Evolutionary conservation across 768 basidiomycete genomes (phyloP).

Genomic region (Boletus bicolor): DNA sequence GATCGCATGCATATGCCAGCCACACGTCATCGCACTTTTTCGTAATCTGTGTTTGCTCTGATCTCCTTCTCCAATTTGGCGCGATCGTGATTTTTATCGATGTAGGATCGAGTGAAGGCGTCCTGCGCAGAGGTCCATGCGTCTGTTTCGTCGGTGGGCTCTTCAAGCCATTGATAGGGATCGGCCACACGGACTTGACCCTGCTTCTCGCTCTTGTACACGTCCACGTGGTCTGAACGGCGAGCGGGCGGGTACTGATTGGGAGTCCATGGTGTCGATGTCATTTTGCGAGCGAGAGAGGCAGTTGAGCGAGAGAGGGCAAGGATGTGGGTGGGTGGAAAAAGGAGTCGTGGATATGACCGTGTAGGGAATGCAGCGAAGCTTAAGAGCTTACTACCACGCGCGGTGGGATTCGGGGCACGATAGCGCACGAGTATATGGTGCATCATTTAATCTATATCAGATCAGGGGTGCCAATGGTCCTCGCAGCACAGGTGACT

Average conservation of each 20-base stretch:
- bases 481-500: conserved; percentile 20
- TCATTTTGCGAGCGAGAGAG: conserved; percentile 28
- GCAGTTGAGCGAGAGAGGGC: not conserved
- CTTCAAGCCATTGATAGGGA: conserved; percentile 76
- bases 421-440: conserved; percentile 12
- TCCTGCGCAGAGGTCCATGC: conserved; percentile 63
- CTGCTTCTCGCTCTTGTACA: conserved; percentile 61
- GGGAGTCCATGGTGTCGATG: conserved; percentile 49
- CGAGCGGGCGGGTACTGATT: conserved; percentile 62
- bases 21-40: conserved; percentile 35
- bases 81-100: conserved; percentile 63
- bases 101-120: conserved; percentile 51
- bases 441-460: conserved; percentile 25
- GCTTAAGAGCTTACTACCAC: conserved; percentile 22
- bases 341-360: conserved; percentile 2
- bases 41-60: conserved; percentile 50
- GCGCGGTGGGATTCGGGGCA: conserved; percentile 18
- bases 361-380: conserved; percentile 11
- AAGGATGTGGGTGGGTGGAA: conserved; percentile 1
- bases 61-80: conserved; percentile 58
- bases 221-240: conserved; percentile 63
- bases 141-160: conserved; percentile 59
- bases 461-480: conserved; percentile 31
- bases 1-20: not conserved
- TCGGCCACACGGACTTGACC: conserved; percentile 64